A percentile compares a stretch with the other conserved stretches of the same genome.
Conservation (phyloP, 225 moss, liverwort and hornwort species). For the Takakia lepidozioides region DNA sequence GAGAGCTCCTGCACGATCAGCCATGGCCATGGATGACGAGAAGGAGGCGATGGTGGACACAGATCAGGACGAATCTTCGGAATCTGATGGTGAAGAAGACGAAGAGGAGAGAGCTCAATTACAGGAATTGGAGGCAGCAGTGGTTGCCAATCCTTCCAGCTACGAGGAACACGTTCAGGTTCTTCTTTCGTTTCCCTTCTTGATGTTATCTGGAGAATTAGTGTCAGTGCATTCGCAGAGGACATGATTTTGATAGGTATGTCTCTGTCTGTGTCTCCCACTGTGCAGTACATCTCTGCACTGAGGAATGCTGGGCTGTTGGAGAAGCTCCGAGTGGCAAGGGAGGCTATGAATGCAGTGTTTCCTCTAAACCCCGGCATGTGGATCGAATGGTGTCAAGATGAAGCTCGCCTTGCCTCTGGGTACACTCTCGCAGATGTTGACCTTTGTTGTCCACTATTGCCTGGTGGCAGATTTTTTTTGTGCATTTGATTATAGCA, state of each 20-base stretch:
- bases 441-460: neutral
- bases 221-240: too few species aligned
- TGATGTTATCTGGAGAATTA: neutral
- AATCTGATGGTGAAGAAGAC: slow-evolving; percentile 15
- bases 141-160: slow-evolving; percentile 41
- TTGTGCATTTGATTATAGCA: too few species aligned
- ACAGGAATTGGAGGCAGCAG: slow-evolving; percentile 32
- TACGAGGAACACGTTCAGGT: slow-evolving; percentile 79
- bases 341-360: slow-evolving; percentile 79
- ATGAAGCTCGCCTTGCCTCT: slow-evolving; percentile 80
- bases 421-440: slow-evolving; percentile 29
- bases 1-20: too few species aligned
- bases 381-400: slow-evolving; percentile 95
- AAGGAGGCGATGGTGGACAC: slow-evolving; percentile 1
- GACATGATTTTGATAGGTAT: neutral
- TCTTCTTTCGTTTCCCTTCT: neutral
- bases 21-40: too few species aligned
- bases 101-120: slow-evolving; percentile 17
- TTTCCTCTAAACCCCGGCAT: slow-evolving; percentile 76
- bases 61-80: slow-evolving; percentile 1
- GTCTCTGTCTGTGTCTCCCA: slow-evolving; percentile 7
- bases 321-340: slow-evolving; percentile 75
- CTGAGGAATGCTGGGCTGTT: slow-evolving; percentile 61
- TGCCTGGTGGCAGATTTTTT: slow-evolving; percentile 6
- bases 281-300: slow-evolving; percentile 65